phyloP scores from a whole-genome alignment of 2,329 filamentous ascomycete species.

The Akanthomyces lecanii region DNA sequence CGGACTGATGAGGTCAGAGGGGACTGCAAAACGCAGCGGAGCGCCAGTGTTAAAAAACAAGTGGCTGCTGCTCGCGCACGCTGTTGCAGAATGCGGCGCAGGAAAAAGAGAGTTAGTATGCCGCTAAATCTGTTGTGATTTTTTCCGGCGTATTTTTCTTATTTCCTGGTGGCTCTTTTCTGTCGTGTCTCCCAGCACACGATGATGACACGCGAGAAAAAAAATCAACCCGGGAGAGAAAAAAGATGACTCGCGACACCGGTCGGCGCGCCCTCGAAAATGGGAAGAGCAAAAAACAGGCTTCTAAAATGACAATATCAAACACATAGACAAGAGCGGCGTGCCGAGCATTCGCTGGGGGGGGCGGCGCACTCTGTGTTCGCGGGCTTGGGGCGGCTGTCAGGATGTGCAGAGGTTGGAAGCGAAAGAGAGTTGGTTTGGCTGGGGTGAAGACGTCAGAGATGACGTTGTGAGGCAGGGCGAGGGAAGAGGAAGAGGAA shows the following conservation, averaged over 20 bases:
- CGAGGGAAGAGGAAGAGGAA: slow-evolving; percentile 26
- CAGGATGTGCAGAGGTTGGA: slow-evolving; percentile 3
- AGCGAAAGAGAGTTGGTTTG: slow-evolving; percentile 20
- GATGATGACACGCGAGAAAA: not conserved
- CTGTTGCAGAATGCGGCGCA: slow-evolving; percentile 6
- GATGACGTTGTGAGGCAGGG: slow-evolving; percentile 42
- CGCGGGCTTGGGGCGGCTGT: slow-evolving; percentile 4
- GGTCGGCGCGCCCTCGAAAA: not conserved
- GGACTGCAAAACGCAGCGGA: not conserved
- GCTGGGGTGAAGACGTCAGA: slow-evolving; percentile 42
- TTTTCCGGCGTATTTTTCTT: not conserved
- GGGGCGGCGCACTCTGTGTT: not conserved
- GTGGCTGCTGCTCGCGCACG: slow-evolving; percentile 5
- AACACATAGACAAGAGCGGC: slow-evolving; percentile 4
- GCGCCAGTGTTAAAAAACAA: slow-evolving; percentile 4
- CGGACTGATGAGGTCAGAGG: slow-evolving; percentile 40
- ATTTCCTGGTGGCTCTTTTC: not conserved
- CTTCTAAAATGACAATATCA: slow-evolving; percentile 19
- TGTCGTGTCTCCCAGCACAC: not conserved
- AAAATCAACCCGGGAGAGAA: not conserved
- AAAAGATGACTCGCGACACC: not conserved
- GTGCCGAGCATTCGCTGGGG: not conserved
- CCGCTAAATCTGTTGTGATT: slow-evolving; percentile 1
- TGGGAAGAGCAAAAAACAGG: slow-evolving; percentile 17
- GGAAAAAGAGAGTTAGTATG: not conserved